These are phyloP conservation scores for Xylaria curta DNA, from an alignment of 495 filamentous ascomycete species.

Conservation along the genomic window DNA sequence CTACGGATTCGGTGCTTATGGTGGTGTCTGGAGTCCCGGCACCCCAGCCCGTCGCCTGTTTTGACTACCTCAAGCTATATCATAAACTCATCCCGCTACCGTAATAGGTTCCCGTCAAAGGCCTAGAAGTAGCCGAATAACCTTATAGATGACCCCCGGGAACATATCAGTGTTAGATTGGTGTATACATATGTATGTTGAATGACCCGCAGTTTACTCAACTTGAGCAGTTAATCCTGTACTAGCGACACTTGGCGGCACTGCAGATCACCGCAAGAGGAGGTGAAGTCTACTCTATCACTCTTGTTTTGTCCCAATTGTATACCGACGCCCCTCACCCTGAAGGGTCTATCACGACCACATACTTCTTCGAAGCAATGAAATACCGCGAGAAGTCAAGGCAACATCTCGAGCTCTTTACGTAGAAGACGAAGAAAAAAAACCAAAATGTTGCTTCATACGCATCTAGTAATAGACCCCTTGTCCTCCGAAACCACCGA, in stretches of 20 bases:
- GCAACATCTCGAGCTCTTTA: not conserved
- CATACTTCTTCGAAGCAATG: not conserved
- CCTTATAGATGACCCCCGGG: not conserved
- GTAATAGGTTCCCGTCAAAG: not conserved
- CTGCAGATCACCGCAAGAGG: not conserved
- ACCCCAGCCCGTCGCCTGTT: not conserved
- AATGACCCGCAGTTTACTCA: not conserved
- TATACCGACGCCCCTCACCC: not conserved
- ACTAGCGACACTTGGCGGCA: not conserved
- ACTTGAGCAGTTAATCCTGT: not conserved
- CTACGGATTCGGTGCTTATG: not conserved
- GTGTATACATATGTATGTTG: not conserved
- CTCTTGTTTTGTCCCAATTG: not conserved
- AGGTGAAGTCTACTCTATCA: not conserved
- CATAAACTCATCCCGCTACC: not conserved
- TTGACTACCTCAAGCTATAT: not conserved
- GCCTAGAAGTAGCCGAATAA: not conserved
- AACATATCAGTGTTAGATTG: not conserved
- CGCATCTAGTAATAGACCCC: not conserved
- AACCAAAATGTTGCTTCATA: not conserved
- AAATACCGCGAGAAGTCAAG: not conserved
- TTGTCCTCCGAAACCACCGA: constrained; percentile 11
- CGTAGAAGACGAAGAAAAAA: not conserved
- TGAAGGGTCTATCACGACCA: not conserved
- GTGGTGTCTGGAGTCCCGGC: not conserved